phyloP scores from a whole-genome alignment of 1,139 yeast genomes.

The Saccharomyces uvarum region DNA sequence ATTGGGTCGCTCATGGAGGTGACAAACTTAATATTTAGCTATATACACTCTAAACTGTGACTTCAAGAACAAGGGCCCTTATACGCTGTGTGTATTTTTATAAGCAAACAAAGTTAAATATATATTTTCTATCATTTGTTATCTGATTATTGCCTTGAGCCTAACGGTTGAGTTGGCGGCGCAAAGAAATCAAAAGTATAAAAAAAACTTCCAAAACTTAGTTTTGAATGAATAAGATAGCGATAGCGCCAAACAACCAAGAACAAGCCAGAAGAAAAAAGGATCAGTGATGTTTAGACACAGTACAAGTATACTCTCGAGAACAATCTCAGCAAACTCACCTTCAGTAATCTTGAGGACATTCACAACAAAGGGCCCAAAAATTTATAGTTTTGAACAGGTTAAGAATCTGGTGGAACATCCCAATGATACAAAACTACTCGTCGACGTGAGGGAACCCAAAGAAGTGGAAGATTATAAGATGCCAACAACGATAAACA shows the following conservation, averaged over 20 bases:
- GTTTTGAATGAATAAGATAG: background rate
- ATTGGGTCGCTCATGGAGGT: conserved; percentile 54
- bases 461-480: conserved; percentile 58
- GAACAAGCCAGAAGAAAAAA: background rate
- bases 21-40: conserved; percentile 11
- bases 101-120: background rate
- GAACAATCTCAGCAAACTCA: background rate
- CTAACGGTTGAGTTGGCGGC: background rate
- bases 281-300: background rate
- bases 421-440: conserved; percentile 41
- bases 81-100: background rate
- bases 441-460: conserved; percentile 92
- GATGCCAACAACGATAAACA: conserved; percentile 77
- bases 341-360: conserved; percentile 6
- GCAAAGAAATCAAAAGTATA: background rate
- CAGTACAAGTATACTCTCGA: background rate
- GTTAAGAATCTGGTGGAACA: conserved; percentile 44
- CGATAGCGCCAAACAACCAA: background rate
- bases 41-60: background rate
- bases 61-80: background rate
- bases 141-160: background rate
- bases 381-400: conserved; percentile 47
- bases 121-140: background rate
- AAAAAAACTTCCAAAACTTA: background rate
- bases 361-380: conserved; percentile 23